Percentiles rank a stretch among this genome's conserved stretches.
Evolutionary conservation across 768 basidiomycete species (phyloP).

Genomic region (Rhodosporidiobolus sp.): DNA sequence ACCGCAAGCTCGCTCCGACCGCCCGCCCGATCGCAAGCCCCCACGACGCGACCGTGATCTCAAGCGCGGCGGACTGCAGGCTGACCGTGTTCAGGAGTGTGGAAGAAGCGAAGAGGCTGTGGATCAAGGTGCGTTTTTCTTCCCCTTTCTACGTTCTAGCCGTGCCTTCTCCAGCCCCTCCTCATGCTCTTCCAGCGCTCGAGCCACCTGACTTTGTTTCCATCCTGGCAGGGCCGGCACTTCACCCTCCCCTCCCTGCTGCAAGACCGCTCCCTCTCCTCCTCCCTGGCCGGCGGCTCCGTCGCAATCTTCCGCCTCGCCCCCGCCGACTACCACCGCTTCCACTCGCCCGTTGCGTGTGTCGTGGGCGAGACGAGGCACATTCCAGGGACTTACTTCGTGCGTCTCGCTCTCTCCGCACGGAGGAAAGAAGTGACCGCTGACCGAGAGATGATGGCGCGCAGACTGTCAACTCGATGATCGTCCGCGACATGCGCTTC

Average conservation of each 20-base stretch:
- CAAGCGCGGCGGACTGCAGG: slow-evolving; percentile 69
- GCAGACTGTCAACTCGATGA: slow-evolving; percentile 31
- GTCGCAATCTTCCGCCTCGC: slow-evolving; percentile 73
- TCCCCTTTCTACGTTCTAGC: background rate
- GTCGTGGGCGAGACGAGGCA: slow-evolving; percentile 51
- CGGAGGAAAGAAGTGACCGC: background rate
- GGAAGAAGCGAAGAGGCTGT: slow-evolving; percentile 63
- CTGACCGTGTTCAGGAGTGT: slow-evolving; percentile 65
- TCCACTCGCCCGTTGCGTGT: slow-evolving; percentile 56
- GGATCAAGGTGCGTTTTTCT: slow-evolving; percentile 50
- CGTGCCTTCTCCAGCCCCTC: too few species aligned
- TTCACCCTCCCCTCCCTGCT: slow-evolving; percentile 68
- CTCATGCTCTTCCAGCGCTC: background rate
- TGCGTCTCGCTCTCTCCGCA: background rate
- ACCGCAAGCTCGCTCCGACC: slow-evolving; percentile 53
- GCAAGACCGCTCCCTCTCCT: slow-evolving; percentile 53
- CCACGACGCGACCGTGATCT: slow-evolving; percentile 57
- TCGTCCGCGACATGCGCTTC: slow-evolving; percentile 47
- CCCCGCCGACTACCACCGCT: slow-evolving; percentile 79
- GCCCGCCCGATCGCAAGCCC: slow-evolving; percentile 63
- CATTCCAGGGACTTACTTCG: slow-evolving; percentile 45
- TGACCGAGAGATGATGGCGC: slow-evolving; percentile 46
- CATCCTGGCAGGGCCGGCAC: slow-evolving; percentile 65
- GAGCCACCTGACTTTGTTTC: slow-evolving; percentile 53
- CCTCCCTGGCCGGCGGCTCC: slow-evolving; percentile 45